Evolutionary conservation across 2,329 filamentous ascomycete genomes (phyloP).

Genomic region (Pseudogymnoascus sp.): DNA sequence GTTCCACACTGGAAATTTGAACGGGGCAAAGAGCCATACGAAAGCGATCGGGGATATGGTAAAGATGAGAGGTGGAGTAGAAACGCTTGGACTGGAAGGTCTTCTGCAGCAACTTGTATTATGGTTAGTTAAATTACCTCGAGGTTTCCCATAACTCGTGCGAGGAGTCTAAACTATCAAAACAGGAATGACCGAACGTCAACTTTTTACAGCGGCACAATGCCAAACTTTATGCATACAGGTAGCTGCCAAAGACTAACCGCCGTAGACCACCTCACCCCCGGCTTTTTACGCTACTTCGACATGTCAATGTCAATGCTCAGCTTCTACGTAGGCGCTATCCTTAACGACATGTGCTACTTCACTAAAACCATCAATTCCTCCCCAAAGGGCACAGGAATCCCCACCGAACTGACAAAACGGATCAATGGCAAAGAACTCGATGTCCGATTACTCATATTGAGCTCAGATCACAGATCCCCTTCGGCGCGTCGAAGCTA

Average conservation of each 20-base stretch:
- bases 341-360: background rate
- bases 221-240: background rate
- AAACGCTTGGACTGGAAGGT: background rate
- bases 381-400: background rate
- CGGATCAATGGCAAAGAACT: background rate
- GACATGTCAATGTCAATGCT: background rate
- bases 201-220: background rate
- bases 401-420: background rate
- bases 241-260: background rate
- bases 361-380: background rate
- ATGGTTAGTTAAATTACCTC: background rate
- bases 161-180: background rate
- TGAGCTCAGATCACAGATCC: background rate
- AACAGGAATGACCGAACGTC: background rate
- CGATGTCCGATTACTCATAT: background rate
- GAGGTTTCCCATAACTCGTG: background rate
- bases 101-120: background rate
- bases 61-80: background rate
- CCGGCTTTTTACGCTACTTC: background rate
- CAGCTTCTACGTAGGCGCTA: slow-evolving; percentile 1
- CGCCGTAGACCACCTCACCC: background rate
- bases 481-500: background rate
- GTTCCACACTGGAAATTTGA: background rate
- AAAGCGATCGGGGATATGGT: background rate
- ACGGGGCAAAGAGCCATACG: background rate